Percentiles rank a stretch among this genome's conserved stretches.
Conservation (phyloP, 768 basidiomycete genomes). For the Pulveroboletus sp. region DNA sequence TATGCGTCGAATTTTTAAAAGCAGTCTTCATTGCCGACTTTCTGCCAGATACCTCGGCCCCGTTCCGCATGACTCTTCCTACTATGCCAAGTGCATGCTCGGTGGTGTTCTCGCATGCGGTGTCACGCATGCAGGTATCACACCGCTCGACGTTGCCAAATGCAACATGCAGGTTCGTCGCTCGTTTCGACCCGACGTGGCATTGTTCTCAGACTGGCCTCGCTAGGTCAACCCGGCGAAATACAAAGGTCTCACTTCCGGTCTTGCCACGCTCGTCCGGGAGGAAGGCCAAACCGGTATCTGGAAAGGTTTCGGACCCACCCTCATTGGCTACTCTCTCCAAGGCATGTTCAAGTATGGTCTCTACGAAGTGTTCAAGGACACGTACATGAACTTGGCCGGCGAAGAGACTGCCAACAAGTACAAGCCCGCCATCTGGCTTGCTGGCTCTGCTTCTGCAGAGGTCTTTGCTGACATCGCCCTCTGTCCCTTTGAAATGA, state of each 20-base stretch:
- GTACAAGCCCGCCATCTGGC: conserved; percentile 89
- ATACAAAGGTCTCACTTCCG: conserved; percentile 61
- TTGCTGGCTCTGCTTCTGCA: conserved; percentile 88
- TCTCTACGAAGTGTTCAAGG: conserved; percentile 97
- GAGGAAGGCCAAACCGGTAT: conserved; percentile 84
- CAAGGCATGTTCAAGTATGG: conserved; percentile 99
- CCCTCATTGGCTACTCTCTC: conserved; percentile 86
- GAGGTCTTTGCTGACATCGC: conserved; percentile 95
- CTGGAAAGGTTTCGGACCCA: conserved; percentile 93
- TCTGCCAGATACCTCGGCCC: conserved; percentile 9
- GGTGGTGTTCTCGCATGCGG: conserved; percentile 9
- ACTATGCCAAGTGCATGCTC: conserved; percentile 11
- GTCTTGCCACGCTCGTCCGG: conserved; percentile 60
- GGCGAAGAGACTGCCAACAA: conserved; percentile 76
- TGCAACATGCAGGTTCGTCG: conserved; percentile 10
- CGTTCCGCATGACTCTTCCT: conserved; percentile 10
- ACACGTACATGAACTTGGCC: conserved; percentile 82
- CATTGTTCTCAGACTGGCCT: neutral
- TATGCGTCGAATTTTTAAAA: neutral
- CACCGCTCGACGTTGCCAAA: conserved; percentile 9
- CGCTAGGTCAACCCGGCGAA: conserved; percentile 68
- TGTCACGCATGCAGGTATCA: conserved; percentile 7
- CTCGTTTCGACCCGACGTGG: too few species aligned
- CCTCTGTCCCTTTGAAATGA: conserved; percentile 92
- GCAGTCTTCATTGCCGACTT: too few species aligned